Base-by-base conservation (phyloP, 1,284 basidiomycete genomes). In the Flammula alnicola region DNA sequence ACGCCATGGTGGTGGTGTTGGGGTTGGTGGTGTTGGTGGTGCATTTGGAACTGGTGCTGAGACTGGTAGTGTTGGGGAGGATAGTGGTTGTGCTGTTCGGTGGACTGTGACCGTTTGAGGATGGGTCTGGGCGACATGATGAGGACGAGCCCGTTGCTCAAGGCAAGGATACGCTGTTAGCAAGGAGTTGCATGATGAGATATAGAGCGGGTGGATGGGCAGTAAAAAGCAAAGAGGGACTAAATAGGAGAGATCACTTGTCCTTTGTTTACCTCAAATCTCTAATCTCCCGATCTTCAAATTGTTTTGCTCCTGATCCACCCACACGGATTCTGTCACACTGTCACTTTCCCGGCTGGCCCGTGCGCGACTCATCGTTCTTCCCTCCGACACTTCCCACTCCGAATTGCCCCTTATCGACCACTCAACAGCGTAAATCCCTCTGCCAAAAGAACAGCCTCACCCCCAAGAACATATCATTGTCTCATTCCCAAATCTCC, bases 51-150 rank as follows among this genome's bases (percentile, higher is more conserved):
- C n/a, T n/a, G n/a, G n/a, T n/a, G n/a, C n/a, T n/a, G n/a, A n/a
- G n/a, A n/a, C n/a, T 40, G 44, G 29, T 40, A 37, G 23, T 47
- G 52, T 7, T 46, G 30, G 9, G 31, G 33, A 2, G 37, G 42
- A 20, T 9, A 19, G 36, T n/a, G 26, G n/a, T n/a, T n/a, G n/a
- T n/a, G n/a, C n/a, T n/a, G n/a, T n/a, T 16, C 12, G 49, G 17
- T 41, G 43, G 19, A 14, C 27, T 12, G 23, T 7, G 66, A 52
- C 26, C 66, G 70, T 58, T 77, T 77, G 65, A 77, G 69, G 27
- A 76, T 76, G 42, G 75, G 72, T 46, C 71, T 67, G 17, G 72
- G 74, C 39, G 68, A 63, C 51, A 52, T 56, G 14, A 31, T 36
- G 30, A 16, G 22, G 11, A 32, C n/a, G n/a, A n/a, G n/a, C n/a